phyloP scores from a whole-genome alignment of 2,329 filamentous ascomycete species.

The Lomentospora prolificans region DNA sequence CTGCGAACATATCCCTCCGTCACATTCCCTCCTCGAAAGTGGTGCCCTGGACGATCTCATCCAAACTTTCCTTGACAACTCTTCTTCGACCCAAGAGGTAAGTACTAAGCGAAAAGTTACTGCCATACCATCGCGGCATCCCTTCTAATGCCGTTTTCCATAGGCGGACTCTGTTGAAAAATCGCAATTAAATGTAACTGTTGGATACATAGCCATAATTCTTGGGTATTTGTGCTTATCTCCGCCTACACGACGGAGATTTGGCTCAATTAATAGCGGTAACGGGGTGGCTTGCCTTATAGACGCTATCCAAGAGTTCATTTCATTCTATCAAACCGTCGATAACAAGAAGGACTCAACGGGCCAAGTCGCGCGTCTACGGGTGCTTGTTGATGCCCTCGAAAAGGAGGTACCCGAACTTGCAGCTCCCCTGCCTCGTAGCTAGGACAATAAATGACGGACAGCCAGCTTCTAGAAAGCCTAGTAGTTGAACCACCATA shows the following conservation, averaged over 20 bases:
- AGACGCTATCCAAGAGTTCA: constrained; percentile 45
- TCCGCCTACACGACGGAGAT: constrained; percentile 30
- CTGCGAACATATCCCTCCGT: constrained; percentile 62
- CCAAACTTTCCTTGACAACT: constrained; percentile 56
- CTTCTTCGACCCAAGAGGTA: constrained; percentile 59
- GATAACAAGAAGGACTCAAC: constrained; percentile 26
- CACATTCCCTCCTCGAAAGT: constrained; percentile 30
- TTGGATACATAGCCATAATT: constrained; percentile 78
- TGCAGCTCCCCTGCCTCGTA: too few relatives aligned
- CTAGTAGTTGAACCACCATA: too few relatives aligned
- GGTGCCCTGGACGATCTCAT: constrained; percentile 49
- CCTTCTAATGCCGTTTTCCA: constrained; percentile 12
- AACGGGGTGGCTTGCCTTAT: constrained; percentile 36
- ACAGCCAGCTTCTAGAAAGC: too few relatives aligned
- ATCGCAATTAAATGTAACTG: constrained; percentile 68
- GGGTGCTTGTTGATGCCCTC: constrained; percentile 27
- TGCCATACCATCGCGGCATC: neutral
- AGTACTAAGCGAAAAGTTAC: constrained; percentile 18
- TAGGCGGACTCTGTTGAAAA: constrained; percentile 65
- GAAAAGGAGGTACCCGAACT: constrained; percentile 2
- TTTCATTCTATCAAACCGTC: constrained; percentile 38
- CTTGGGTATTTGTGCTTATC: constrained; percentile 69
- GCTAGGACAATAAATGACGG: too few relatives aligned
- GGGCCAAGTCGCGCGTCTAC: constrained; percentile 23
- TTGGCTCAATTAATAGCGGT: constrained; percentile 31